phyloP scores from a whole-genome alignment of 2,329 filamentous ascomycete species.

The Colletotrichum cuscutae region DNA sequence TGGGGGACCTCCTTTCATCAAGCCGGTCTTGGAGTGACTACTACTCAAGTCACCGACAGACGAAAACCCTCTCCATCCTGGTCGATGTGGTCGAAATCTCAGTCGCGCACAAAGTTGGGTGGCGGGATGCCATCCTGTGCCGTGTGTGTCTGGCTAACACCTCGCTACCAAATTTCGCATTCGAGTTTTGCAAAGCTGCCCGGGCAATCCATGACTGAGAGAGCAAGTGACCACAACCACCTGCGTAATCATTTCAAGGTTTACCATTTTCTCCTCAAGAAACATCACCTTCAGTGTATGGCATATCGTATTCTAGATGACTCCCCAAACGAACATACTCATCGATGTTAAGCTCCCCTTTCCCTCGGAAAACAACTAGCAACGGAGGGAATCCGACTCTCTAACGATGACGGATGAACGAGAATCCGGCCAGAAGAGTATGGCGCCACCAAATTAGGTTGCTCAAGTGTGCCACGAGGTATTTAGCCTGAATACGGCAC shows the following conservation, averaged over 20 bases:
- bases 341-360: neutral
- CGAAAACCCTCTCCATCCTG: neutral
- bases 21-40: neutral
- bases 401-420: neutral
- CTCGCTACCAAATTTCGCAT: neutral
- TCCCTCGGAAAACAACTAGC: neutral
- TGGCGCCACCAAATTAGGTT: constrained; percentile 30
- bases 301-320: neutral
- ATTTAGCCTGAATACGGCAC: constrained; percentile 30
- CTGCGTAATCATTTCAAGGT: neutral
- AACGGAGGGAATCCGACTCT: neutral
- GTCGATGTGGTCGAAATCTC: neutral
- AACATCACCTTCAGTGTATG: neutral
- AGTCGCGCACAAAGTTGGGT: neutral
- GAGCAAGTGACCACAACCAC: neutral
- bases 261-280: neutral
- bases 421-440: neutral
- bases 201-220: neutral
- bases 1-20: neutral
- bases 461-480: constrained; percentile 25
- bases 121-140: neutral
- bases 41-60: neutral
- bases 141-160: neutral
- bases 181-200: neutral
- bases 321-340: neutral